Percentiles rank a stretch among this genome's conserved stretches.
Conservation (phyloP, 2,329 filamentous ascomycete species). For the Pyrenophora seminiperda region DNA sequence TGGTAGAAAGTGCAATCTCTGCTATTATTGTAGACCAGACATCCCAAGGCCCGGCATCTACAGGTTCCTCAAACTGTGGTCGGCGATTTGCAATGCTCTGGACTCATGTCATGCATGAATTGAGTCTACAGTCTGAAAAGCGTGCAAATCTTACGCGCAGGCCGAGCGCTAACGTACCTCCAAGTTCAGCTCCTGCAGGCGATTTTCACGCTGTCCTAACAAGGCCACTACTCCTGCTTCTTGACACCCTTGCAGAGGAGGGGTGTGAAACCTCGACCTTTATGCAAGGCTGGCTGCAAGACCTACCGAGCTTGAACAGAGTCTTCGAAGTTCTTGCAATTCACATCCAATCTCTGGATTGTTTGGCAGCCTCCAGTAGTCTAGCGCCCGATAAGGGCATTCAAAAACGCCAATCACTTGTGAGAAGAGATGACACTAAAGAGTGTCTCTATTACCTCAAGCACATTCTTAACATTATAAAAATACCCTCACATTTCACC, state of each 20-base stretch:
- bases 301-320: constrained; percentile 58
- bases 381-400: constrained; percentile 17
- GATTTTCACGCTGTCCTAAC: constrained; percentile 76
- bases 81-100: constrained; percentile 77
- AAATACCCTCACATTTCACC: constrained; percentile 68
- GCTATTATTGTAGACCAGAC: constrained; percentile 61
- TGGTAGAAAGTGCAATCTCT: constrained; percentile 79
- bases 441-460: constrained; percentile 79
- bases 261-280: constrained; percentile 76
- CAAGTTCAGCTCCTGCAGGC: constrained; percentile 47
- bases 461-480: constrained; percentile 73
- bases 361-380: constrained; percentile 26
- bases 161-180: constrained; percentile 36
- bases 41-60: neutral
- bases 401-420: constrained; percentile 2
- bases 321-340: constrained; percentile 48
- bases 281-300: constrained; percentile 80
- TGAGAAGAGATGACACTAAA: constrained; percentile 67
- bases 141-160: constrained; percentile 36
- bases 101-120: constrained; percentile 68
- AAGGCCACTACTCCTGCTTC: constrained; percentile 77
- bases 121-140: constrained; percentile 45
- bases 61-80: constrained; percentile 58
- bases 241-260: constrained; percentile 78
- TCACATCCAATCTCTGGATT: constrained; percentile 41